Base-by-base conservation (phyloP, 768 basidiomycete genomes). In the Pisolithus tinctorius region DNA sequence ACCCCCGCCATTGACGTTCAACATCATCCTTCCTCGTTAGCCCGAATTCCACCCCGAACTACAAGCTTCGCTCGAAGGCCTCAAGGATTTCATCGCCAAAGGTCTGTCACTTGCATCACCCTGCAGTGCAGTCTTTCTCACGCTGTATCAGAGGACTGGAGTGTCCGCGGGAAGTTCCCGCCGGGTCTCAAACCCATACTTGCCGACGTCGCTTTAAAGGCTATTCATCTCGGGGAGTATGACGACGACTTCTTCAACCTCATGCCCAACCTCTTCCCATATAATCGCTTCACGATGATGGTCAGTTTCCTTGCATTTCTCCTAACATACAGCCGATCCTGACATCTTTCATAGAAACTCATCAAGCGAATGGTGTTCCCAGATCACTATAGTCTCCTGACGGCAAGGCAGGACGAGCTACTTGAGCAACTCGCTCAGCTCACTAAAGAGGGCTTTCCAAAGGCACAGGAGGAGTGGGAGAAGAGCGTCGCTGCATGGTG, bases 221-320 rank as follows among this genome's bases (percentile, higher is more conserved):
- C 95, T 0, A 81, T 95, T 60, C 72, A 77, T 26, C 75, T 88
- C n/a, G 88, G 84, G 65, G 84, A 94, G 63, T 96, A 95, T 68
- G 87, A 91, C 55, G 93, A 95, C 16, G 80, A 88, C 59, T 95
- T 95, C 66, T 97, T 95, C 71, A 84, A 82, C 59, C 74, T 86
- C 17, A 87, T 97, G 82, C 91, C 94, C 0, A 75, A 70, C 23
- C 66, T 95, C 37, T 93, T 98, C 60, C 92, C 93, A 0, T 98
- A 97, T 63, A 99, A 99, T 71, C 84, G 86, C 57, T 99, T 89
- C 65, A 95, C 91, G 0, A 93, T 97, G 84, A 87, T 79, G 47
- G 86, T 88, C 49, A 47, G 84, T 75, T 16, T 27, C 37, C 40
- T 40, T 45, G 30, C 0, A 47, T 36, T 25, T 6, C 38, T 11